These are phyloP conservation scores for Penicillium sclerotiorum DNA, from an alignment of 2,329 filamentous ascomycete species.

Conservation along the genomic window DNA sequence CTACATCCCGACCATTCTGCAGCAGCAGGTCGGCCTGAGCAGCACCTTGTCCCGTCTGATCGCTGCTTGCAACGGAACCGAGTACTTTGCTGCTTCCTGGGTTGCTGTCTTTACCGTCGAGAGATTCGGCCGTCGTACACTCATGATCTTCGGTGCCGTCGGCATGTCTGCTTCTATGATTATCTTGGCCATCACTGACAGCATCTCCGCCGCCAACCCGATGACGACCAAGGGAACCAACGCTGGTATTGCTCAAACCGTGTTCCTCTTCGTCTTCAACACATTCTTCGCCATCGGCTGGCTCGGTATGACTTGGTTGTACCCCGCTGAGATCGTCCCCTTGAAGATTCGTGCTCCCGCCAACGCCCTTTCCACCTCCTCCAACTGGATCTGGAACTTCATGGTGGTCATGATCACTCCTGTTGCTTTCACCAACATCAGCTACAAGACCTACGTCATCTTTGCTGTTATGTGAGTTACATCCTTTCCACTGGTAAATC, in stretches of 20 bases:
- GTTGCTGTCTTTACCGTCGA: slow-evolving; percentile 53
- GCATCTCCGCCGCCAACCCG: slow-evolving; percentile 18
- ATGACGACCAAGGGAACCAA: slow-evolving; percentile 9
- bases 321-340: slow-evolving; percentile 54
- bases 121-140: slow-evolving; percentile 58
- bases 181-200: slow-evolving; percentile 27
- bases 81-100: slow-evolving; percentile 53
- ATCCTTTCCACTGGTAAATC: not conserved
- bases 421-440: slow-evolving; percentile 59
- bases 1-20: slow-evolving; percentile 43
- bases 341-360: slow-evolving; percentile 63
- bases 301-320: slow-evolving; percentile 63
- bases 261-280: slow-evolving; percentile 65
- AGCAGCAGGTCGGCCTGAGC: slow-evolving; percentile 39
- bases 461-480: slow-evolving; percentile 55
- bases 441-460: slow-evolving; percentile 59
- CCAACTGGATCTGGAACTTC: slow-evolving; percentile 66
- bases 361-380: slow-evolving; percentile 65
- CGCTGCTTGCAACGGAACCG: slow-evolving; percentile 53
- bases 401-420: slow-evolving; percentile 69
- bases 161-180: slow-evolving; percentile 67
- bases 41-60: slow-evolving; percentile 45
- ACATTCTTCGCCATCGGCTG: slow-evolving; percentile 68
- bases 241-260: slow-evolving; percentile 31
- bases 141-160: slow-evolving; percentile 70